phyloP scores from a whole-genome alignment of 306 rosid species.

The Cucurbita pepo region DNA sequence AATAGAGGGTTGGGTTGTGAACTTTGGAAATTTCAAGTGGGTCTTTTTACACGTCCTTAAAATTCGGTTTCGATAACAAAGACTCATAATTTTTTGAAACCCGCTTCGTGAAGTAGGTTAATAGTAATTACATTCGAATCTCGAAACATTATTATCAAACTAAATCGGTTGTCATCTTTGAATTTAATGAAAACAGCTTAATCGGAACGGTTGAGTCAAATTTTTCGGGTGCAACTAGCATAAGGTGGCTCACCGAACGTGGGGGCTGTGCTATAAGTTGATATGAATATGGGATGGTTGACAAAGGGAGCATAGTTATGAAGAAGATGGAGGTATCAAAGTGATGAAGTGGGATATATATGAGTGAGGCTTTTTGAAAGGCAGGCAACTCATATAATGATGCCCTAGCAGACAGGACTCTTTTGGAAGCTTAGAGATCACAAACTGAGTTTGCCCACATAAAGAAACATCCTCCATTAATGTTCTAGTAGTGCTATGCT shows the following conservation, averaged over 20 bases:
- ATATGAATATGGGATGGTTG: not conserved
- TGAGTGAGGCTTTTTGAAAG: not conserved
- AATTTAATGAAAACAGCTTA: not conserved
- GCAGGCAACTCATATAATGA: not conserved
- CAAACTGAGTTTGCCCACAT: not conserved
- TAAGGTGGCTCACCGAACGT: not conserved
- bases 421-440: not conserved
- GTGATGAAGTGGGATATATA: not conserved
- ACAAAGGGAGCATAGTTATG: not conserved
- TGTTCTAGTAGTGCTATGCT: not conserved
- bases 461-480: not conserved
- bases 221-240: not conserved
- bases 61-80: too few species aligned
- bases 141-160: not conserved
- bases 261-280: not conserved
- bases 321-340: not conserved
- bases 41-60: too few species aligned
- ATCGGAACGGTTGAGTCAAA: not conserved
- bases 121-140: too few species aligned
- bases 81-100: too few species aligned
- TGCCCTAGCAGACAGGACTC: conserved; percentile 1
- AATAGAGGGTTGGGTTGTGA: too few species aligned
- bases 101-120: too few species aligned
- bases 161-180: not conserved
- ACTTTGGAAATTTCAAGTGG: too few species aligned